phyloP scores from a whole-genome alignment of 2,329 filamentous ascomycete genomes.

The Dothidotthia symphoricarpi region DNA sequence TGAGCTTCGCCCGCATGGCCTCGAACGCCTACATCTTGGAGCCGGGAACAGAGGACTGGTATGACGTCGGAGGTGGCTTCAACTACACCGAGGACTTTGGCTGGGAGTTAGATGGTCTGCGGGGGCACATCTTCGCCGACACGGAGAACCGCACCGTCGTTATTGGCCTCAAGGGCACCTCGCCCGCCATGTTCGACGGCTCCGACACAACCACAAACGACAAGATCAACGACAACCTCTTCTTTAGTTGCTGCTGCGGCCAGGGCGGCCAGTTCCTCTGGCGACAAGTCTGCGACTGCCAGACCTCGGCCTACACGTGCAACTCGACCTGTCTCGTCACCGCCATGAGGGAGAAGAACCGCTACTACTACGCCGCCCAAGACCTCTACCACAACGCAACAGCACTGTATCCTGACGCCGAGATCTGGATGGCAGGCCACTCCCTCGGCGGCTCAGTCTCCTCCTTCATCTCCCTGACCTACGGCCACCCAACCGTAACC shows the following conservation, averaged over 20 bases:
- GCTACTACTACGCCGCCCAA: constrained; percentile 85
- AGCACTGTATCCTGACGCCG: constrained; percentile 76
- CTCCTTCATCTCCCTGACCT: constrained; percentile 86
- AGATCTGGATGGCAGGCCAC: constrained; percentile 88
- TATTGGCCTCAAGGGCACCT: constrained; percentile 90
- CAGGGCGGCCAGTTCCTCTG: constrained; percentile 89
- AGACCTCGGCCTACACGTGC: constrained; percentile 80
- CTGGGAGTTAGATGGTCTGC: constrained; percentile 84
- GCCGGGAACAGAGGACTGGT: constrained; percentile 73
- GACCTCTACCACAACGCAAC: constrained; percentile 93
- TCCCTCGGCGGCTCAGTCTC: constrained; percentile 88
- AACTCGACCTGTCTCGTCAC: constrained; percentile 85
- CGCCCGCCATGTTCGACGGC: constrained; percentile 88
- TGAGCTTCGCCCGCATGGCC: constrained; percentile 84
- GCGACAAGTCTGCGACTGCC: constrained; percentile 91
- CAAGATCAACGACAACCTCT: constrained; percentile 96
- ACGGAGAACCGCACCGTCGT: constrained; percentile 81
- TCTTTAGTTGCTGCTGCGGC: constrained; percentile 96
- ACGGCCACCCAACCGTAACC: constrained; percentile 84
- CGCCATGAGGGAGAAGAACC: constrained; percentile 75
- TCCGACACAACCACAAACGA: constrained; percentile 95
- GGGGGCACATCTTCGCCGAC: constrained; percentile 90
- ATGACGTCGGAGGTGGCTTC: constrained; percentile 66
- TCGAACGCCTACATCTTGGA: constrained; percentile 82
- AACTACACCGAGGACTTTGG: constrained; percentile 89